Evolutionary conservation across 1,284 basidiomycete species (phyloP), one percentile per base, ranked within the genome.

Genomic region (Caloboletus inedulis): DNA sequence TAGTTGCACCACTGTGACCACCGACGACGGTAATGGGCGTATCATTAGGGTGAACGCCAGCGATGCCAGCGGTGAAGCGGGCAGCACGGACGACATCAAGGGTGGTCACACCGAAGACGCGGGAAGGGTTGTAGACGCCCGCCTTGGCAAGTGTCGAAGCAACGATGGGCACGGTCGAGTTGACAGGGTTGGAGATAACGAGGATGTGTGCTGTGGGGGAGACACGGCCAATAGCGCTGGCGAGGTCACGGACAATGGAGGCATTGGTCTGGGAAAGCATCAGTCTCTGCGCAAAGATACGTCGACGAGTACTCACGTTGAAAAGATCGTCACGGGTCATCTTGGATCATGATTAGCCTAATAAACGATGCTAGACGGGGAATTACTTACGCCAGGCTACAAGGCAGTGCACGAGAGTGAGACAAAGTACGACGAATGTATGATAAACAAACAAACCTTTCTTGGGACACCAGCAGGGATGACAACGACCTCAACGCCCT

Each of bases 261-360:
- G 93, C 93, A 71, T 96, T 95, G 60, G 91, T 94, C 89, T 91
- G 55, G 8, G 46, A 44, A 37, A 48, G 36, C 23, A n/a, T 45
- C 27, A 54, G 23, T 31, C 39, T 23, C 35, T 14, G 30, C 1
- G 47, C 7, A 23, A 39, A 7, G 10, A 19, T 2, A 34, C 10
- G 0, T 3, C 3, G 10, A 19, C 27, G 12, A 42, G 3, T 2
- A 78, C 89, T 70, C 65, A 94, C 92, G 79, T 95, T 96, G 87
- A 99, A 99, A 58, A 99, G 91, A 73, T 99, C 96, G 72, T 99
- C 96, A 77, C 97, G 93, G 75, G 89, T 93, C 94, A 94, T 93
- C 86, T 88, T 60, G 47, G 30, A 53, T 60, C 48, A 64, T 67
- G 54, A 58, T 72, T 71, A 70, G 60, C 19, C 1, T 50, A 29